Evolutionary conservation across 2,329 filamentous ascomycete species (phyloP).

Genomic region (Hymenoscyphus salicellus): DNA sequence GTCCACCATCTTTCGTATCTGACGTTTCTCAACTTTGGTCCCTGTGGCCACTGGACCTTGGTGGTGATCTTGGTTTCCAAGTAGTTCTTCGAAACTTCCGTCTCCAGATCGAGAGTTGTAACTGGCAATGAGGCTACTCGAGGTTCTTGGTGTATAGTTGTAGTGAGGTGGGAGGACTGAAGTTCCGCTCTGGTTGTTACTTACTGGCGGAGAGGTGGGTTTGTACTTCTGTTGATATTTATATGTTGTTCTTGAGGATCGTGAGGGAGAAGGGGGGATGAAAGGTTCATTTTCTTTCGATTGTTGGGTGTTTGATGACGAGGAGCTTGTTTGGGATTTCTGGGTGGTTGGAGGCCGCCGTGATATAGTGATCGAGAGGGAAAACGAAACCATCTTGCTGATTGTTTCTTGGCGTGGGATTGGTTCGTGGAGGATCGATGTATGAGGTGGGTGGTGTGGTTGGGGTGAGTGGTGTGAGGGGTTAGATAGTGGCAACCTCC

Average conservation of each 20-base stretch:
- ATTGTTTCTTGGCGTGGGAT: neutral
- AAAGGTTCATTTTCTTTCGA: neutral
- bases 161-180: neutral
- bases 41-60: neutral
- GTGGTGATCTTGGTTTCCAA: neutral
- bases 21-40: neutral
- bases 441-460: neutral
- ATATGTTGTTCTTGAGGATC: neutral
- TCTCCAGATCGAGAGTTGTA: neutral
- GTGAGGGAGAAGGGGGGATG: neutral
- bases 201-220: neutral
- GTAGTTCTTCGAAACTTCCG: conserved; percentile 3
- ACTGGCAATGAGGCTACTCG: neutral
- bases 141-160: neutral
- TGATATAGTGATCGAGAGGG: conserved; percentile 5
- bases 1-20: neutral
- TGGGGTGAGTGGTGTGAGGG: neutral
- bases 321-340: neutral
- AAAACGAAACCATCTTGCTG: conserved; percentile 4
- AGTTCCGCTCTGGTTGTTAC: neutral
- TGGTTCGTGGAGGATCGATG: neutral
- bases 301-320: neutral
- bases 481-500: neutral
- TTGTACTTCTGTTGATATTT: neutral
- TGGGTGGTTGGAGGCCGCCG: neutral